Evolutionary conservation across 306 rosid genomes (phyloP).

Genomic region (Begonia fuchsioides): DNA sequence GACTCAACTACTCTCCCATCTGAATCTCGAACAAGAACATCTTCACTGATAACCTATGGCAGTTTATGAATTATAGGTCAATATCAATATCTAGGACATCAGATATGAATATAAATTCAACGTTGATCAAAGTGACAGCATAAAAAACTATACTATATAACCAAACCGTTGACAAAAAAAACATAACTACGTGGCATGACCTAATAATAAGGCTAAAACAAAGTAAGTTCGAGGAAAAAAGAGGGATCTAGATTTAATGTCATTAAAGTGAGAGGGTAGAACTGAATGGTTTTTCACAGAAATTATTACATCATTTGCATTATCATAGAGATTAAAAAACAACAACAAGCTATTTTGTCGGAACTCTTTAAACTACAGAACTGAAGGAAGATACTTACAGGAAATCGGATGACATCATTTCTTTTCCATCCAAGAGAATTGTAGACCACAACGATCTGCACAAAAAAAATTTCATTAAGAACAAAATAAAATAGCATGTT

Average conservation of each 20-base stretch:
- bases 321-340: too few species aligned
- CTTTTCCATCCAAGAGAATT: slow-evolving; percentile 51
- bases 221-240: too few species aligned
- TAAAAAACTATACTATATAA: too few species aligned
- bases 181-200: neutral
- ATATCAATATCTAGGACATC: too few species aligned
- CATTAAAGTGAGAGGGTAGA: neutral
- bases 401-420: slow-evolving; percentile 27
- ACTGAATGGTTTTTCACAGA: neutral
- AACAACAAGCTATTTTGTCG: too few species aligned
- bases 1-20: slow-evolving; percentile 37
- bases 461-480: slow-evolving; percentile 9
- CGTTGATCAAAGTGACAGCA: too few species aligned
- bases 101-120: too few species aligned
- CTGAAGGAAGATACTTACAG: slow-evolving; percentile 22
- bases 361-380: slow-evolving; percentile 2
- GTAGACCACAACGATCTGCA: slow-evolving; percentile 30
- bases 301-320: too few species aligned
- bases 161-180: neutral
- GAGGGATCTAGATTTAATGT: too few species aligned
- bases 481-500: neutral
- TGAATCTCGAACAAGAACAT: slow-evolving; percentile 27
- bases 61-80: neutral
- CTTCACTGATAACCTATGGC: slow-evolving; percentile 26
- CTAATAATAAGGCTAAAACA: too few species aligned